Evolutionary conservation across 2,329 filamentous ascomycete species (phyloP).

Genomic region (Ophiostoma sp.): DNA sequence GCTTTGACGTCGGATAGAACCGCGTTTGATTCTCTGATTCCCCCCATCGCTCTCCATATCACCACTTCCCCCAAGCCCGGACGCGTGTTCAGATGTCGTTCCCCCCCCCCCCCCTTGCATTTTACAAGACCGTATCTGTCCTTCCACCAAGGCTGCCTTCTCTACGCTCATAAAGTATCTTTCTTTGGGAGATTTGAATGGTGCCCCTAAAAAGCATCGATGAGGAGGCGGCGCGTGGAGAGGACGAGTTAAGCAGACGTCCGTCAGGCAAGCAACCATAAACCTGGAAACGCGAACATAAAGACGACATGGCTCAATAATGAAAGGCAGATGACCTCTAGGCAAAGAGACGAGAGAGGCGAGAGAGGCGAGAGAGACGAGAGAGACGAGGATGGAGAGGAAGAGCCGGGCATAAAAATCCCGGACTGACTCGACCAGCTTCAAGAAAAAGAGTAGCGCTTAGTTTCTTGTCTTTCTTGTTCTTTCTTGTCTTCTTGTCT

Average conservation of each 20-base stretch:
- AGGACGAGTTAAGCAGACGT: neutral
- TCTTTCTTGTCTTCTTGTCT: neutral
- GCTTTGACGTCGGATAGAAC: too few species aligned
- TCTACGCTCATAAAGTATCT: too few species aligned
- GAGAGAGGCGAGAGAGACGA: neutral
- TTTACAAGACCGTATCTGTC: too few species aligned
- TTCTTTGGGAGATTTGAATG: too few species aligned
- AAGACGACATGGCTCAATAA: neutral
- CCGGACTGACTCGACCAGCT: neutral
- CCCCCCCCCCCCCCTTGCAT: too few species aligned
- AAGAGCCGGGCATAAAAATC: conserved; percentile 1
- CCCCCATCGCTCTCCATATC: too few species aligned
- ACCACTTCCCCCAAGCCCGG: too few species aligned
- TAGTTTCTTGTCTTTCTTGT: neutral
- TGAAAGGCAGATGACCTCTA: neutral
- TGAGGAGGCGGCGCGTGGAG: too few species aligned
- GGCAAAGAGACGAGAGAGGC: neutral
- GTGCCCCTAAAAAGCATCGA: too few species aligned
- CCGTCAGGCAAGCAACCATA: neutral
- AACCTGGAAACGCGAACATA: neutral
- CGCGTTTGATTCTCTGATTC: too few species aligned
- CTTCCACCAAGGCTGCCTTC: too few species aligned
- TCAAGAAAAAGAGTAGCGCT: neutral
- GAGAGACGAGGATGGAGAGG: neutral
- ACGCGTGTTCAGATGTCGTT: too few species aligned